Conservation (phyloP, 2,329 filamentous ascomycete species). For the Amauroascus verrucosus region DNA sequence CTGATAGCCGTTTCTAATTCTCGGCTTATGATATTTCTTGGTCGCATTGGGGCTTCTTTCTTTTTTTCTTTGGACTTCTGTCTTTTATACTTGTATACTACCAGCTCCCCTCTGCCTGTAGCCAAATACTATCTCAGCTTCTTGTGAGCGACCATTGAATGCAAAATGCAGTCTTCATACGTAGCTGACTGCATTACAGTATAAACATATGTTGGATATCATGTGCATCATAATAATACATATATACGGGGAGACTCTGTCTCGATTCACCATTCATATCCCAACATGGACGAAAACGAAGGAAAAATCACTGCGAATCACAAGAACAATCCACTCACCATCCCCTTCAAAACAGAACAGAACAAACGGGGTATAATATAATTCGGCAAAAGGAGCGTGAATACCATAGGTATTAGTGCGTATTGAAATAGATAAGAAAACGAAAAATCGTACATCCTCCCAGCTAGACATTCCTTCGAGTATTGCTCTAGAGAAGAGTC, state of each 20-base stretch:
- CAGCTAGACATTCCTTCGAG: neutral
- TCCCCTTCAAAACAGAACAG: neutral
- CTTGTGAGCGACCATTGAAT: neutral
- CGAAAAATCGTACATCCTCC: too few relatives aligned
- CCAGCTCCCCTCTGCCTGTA: conserved; percentile 4
- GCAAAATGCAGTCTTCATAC: neutral
- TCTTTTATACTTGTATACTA: conserved; percentile 3
- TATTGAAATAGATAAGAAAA: conserved; percentile 4
- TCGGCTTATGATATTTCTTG: neutral
- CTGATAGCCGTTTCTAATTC: neutral
- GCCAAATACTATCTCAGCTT: neutral
- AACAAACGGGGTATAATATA: neutral
- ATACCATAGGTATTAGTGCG: too few relatives aligned
- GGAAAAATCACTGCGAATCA: neutral
- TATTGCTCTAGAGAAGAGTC: conserved; percentile 25
- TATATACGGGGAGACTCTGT: neutral
- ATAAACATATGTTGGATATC: neutral
- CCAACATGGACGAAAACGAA: neutral
- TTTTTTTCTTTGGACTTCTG: neutral
- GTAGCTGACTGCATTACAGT: neutral
- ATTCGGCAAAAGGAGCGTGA: neutral
- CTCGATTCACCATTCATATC: neutral
- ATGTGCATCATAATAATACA: conserved; percentile 5
- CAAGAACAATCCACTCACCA: neutral
- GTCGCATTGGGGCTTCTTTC: neutral